phyloP scores from a whole-genome alignment of 768 basidiomycete genomes.

The Floccularia luteovirens region DNA sequence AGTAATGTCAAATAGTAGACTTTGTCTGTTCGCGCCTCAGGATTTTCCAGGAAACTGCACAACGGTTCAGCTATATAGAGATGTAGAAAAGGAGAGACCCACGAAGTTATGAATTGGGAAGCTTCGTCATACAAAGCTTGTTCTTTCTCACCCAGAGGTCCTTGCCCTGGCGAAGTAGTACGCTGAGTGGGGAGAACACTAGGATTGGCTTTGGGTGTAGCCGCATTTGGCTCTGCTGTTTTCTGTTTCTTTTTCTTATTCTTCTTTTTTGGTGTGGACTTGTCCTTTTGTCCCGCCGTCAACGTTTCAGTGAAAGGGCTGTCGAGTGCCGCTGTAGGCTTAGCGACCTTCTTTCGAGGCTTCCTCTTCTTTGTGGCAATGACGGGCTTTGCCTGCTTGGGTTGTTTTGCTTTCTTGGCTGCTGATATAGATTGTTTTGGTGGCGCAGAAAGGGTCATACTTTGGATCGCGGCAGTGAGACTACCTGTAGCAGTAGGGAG shows the following conservation, averaged over 20 bases:
- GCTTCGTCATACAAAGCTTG: constrained; percentile 50
- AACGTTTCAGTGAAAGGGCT: constrained; percentile 6
- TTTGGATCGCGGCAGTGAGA: constrained; percentile 6
- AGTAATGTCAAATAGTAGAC: constrained; percentile 52
- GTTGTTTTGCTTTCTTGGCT: not conserved
- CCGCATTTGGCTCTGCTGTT: constrained; percentile 6
- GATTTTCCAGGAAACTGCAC: constrained; percentile 44
- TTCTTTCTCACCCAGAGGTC: constrained; percentile 13
- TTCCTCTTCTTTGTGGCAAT: constrained; percentile 1
- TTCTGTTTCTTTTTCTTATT: constrained; percentile 8
- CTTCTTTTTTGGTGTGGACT: constrained; percentile 10
- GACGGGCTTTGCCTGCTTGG: not conserved
- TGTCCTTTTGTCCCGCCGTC: constrained; percentile 5
- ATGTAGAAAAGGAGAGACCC: constrained; percentile 18
- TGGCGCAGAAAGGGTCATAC: not conserved
- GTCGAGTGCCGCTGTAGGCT: not conserved
- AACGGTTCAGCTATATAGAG: constrained; percentile 1
- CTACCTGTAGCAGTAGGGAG: constrained; percentile 4
- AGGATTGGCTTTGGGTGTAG: constrained; percentile 30
- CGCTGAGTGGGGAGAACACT: constrained; percentile 46
- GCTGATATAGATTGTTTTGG: not conserved
- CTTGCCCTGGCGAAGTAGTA: constrained; percentile 27
- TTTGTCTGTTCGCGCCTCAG: constrained; percentile 30
- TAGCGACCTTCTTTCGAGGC: constrained; percentile 4
- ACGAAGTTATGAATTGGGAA: constrained; percentile 54